Evolutionary conservation across 2,329 filamentous ascomycete genomes (phyloP).

Genomic region (Apiospora saccharicola): DNA sequence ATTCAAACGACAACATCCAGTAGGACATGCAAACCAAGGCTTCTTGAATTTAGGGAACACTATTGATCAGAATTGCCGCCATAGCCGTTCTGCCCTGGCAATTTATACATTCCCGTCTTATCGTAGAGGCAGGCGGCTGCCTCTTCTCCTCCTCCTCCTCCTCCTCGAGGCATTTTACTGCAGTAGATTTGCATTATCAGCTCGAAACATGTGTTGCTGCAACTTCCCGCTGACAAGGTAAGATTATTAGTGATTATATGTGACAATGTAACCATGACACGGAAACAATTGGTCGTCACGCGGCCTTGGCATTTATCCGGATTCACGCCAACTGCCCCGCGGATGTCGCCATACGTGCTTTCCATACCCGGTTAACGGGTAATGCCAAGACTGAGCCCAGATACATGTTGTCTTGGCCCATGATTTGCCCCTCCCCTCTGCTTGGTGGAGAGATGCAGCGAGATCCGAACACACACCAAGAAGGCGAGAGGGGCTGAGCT

Average conservation of each 20-base stretch:
- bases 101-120: neutral
- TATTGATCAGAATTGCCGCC: neutral
- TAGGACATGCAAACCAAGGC: neutral
- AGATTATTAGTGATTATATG: neutral
- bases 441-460: neutral
- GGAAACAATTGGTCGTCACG: neutral
- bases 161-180: neutral
- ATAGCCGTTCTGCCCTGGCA: neutral
- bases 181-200: neutral
- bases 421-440: neutral
- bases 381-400: slow-evolving; percentile 5
- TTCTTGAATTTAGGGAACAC: neutral
- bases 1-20: neutral
- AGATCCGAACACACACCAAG: neutral
- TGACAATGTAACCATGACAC: neutral
- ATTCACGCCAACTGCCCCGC: neutral
- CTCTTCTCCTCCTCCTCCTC: neutral
- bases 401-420: neutral
- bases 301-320: slow-evolving; percentile 12
- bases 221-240: neutral
- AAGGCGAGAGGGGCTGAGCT: neutral
- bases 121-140: neutral
- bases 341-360: neutral
- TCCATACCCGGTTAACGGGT: neutral
- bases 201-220: neutral